These are phyloP conservation scores for Diaporthe humulicola DNA, from an alignment of 2,329 filamentous ascomycete species.

Conservation along the genomic window DNA sequence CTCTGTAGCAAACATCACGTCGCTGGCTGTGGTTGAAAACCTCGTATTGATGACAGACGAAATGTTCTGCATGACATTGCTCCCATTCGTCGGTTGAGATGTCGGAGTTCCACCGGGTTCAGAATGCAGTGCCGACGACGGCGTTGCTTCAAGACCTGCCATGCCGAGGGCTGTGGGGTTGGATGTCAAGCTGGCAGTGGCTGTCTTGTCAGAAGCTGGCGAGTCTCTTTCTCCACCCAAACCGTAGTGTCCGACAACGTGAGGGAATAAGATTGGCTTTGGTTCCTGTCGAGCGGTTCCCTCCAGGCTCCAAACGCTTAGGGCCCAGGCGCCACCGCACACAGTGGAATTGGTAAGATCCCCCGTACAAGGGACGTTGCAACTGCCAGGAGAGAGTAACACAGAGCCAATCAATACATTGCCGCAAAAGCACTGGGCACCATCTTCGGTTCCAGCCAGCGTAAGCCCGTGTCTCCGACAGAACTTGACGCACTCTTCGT, in stretches of 20 bases:
- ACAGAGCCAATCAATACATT: constrained; percentile 54
- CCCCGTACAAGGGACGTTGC: constrained; percentile 64
- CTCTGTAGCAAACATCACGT: neutral
- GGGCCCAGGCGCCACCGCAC: constrained; percentile 64
- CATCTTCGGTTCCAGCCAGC: constrained; percentile 64
- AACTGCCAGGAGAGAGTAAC: constrained; percentile 59
- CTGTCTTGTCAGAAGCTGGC: neutral
- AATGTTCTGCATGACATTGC: constrained; percentile 17
- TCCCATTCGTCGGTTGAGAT: constrained; percentile 18
- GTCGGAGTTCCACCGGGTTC: constrained; percentile 7
- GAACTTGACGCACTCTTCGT: constrained; percentile 57
- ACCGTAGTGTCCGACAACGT: neutral
- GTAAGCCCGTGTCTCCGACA: constrained; percentile 60
- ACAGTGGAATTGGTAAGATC: constrained; percentile 54
- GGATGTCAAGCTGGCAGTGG: neutral
- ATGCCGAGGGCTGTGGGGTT: neutral
- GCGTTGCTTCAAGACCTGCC: constrained; percentile 6
- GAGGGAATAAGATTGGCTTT: neutral
- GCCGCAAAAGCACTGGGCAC: constrained; percentile 63
- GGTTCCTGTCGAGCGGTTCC: constrained; percentile 44
- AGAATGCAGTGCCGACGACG: constrained; percentile 6
- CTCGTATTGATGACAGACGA: constrained; percentile 24
- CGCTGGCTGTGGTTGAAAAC: constrained; percentile 30
- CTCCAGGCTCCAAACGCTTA: constrained; percentile 59
- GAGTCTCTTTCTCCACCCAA: neutral